Conservation (phyloP, 2,329 filamentous ascomycete genomes). For the Xylaria sp. region DNA sequence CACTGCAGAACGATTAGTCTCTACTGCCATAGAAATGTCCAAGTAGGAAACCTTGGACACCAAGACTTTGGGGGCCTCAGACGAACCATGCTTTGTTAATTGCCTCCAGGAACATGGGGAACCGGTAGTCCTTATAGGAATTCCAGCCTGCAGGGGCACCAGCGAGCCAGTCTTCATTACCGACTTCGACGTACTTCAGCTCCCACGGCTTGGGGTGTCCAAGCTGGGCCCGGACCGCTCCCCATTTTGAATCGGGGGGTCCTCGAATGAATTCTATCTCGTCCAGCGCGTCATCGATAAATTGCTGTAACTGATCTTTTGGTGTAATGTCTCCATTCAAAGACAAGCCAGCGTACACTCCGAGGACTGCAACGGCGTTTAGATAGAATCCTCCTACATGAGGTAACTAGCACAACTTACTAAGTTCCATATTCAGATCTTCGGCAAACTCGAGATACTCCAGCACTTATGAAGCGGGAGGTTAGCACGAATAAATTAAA, state of each 20-base stretch:
- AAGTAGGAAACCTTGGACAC: background rate
- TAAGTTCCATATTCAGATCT: conserved; percentile 62
- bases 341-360: conserved; percentile 62
- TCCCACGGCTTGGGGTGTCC: conserved; percentile 67
- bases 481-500: background rate
- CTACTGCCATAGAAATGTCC: background rate
- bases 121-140: conserved; percentile 60
- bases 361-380: conserved; percentile 50
- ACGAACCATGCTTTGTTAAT: conserved; percentile 53
- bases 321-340: conserved; percentile 59
- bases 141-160: conserved; percentile 53
- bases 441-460: conserved; percentile 68
- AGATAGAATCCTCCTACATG: background rate
- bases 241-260: conserved; percentile 58
- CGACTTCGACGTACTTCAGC: conserved; percentile 67
- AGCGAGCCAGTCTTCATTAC: conserved; percentile 70
- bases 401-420: conserved; percentile 38
- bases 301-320: conserved; percentile 57
- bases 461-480: conserved; percentile 44
- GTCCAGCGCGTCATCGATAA: conserved; percentile 65
- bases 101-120: conserved; percentile 63
- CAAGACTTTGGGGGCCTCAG: background rate
- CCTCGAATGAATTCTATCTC: conserved; percentile 69
- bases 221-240: conserved; percentile 60
- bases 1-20: conserved; percentile 9